Base-by-base conservation (phyloP, 371 early-diverging fungal species). In the Lichtheimia ornata region DNA sequence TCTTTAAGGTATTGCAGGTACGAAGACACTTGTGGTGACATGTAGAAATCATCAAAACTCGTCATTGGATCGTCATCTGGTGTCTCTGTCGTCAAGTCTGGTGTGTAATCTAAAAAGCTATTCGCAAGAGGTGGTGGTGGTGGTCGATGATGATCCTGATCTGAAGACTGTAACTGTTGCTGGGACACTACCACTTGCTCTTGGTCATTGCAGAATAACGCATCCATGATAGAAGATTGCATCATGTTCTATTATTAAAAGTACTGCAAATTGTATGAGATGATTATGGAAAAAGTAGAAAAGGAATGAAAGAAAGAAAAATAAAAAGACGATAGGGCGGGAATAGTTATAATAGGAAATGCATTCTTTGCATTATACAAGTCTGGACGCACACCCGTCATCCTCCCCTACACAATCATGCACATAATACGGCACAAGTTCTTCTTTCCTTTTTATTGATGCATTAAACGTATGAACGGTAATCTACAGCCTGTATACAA, bases 1-100 rank as follows among this genome's bases (percentile, higher is more conserved):
- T 62, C 62, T 17, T 62, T 62, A 7, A 64, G 58, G 28, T 64
- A 64, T 40, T 64, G 58, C 53, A 64, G 50, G 40, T 64, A 64
- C 25, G 64, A 64, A 25, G 55, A 55, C 17, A 55, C 55, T 18
- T 54, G 62, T 5, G 62, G 55, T 18, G 62, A 61, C 27, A 43
- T 35, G 49, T 54, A 62, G 17, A 64, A 24, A 17, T 64, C 64
- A 35, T 64, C 64, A 51, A 59, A 59, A 27, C 30, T 59, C 20
- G 59, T 51, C 56, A 62, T 24, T 20, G 54, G 62, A 50, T 54
- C 55, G n/a, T 64, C 64, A 42, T 64, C 64, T 59, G 59, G 47
- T 2, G 64, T 49, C 22, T 64, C 59, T 25, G 59, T 56, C 9
- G 59, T 53, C 43, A 59, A 43, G n/a, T 58, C 59, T 18, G 64